phyloP scores from a whole-genome alignment of 371 early-diverging fungal species.

The Rhizopus arrhizus region DNA sequence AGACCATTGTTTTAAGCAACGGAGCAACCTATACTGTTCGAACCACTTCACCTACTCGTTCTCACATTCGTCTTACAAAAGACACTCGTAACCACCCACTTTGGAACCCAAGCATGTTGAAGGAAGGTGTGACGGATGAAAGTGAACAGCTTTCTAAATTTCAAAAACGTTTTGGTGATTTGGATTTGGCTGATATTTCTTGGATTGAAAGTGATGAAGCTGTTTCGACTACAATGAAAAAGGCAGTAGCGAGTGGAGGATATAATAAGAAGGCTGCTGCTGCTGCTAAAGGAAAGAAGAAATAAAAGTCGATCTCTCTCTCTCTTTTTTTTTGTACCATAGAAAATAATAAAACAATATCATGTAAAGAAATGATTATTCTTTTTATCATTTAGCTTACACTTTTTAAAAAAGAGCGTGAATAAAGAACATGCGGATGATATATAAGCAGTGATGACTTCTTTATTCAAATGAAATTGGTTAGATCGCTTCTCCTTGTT shows the following conservation, averaged over 20 bases:
- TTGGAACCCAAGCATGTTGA: slow-evolving; percentile 82
- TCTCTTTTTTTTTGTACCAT: too few relatives aligned
- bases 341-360: too few relatives aligned
- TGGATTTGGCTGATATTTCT: slow-evolving; percentile 54
- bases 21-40: slow-evolving; percentile 85
- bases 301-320: slow-evolving; percentile 10
- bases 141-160: slow-evolving; percentile 77
- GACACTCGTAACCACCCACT: slow-evolving; percentile 91
- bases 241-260: slow-evolving; percentile 46
- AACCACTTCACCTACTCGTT: slow-evolving; percentile 81
- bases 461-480: slow-evolving; percentile 15
- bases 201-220: slow-evolving; percentile 53
- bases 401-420: too few relatives aligned
- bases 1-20: slow-evolving; percentile 86
- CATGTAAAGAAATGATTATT: too few relatives aligned
- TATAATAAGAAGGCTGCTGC: slow-evolving; percentile 30
- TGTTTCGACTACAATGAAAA: slow-evolving; percentile 50
- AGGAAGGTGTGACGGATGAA: slow-evolving; percentile 63
- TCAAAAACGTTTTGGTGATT: slow-evolving; percentile 73
- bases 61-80: slow-evolving; percentile 81
- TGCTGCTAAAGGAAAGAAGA: slow-evolving; percentile 43
- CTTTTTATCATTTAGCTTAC: too few relatives aligned
- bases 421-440: too few relatives aligned
- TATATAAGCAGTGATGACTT: neutral
- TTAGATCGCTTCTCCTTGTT: slow-evolving; percentile 26